Percentiles rank a stretch among this genome's conserved stretches.
These are phyloP conservation scores for Tricholomella constricta DNA, from an alignment of 768 basidiomycete species.

Conservation along the genomic window DNA sequence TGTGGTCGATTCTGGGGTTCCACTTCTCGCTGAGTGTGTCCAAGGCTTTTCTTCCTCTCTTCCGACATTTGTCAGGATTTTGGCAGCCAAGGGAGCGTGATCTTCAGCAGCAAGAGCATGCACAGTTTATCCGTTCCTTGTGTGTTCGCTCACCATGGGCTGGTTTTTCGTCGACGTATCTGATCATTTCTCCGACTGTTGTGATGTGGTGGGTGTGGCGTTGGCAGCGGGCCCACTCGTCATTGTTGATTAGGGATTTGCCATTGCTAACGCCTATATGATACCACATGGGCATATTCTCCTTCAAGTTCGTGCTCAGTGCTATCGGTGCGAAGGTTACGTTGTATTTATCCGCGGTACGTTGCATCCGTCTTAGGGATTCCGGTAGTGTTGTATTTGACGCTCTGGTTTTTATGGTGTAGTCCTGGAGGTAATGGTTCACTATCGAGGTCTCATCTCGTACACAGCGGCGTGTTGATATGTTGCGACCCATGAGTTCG, in stretches of 20 bases:
- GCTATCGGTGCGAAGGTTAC: neutral
- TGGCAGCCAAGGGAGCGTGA: neutral
- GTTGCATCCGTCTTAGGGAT: neutral
- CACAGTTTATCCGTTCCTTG: too few relatives aligned
- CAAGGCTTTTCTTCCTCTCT: too few relatives aligned
- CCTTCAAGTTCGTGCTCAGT: neutral
- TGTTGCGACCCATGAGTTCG: neutral
- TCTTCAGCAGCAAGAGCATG: neutral
- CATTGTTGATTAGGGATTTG: too few relatives aligned
- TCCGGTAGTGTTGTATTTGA: neutral
- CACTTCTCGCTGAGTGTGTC: neutral
- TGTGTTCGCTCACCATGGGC: too few relatives aligned
- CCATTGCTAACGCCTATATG: neutral
- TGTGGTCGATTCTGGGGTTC: neutral
- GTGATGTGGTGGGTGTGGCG: too few relatives aligned
- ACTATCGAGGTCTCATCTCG: neutral
- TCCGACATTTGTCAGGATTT: neutral
- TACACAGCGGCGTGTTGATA: neutral
- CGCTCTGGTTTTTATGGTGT: neutral
- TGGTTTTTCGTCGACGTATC: too few relatives aligned
- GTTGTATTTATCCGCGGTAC: neutral
- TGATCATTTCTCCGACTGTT: too few relatives aligned
- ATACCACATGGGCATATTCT: neutral
- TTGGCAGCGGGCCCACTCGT: too few relatives aligned
- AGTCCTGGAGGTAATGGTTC: neutral